Percentiles rank a stretch among this genome's conserved stretches.
Evolutionary conservation across 257 asterid species (phyloP).

Genomic region (Schizonepeta tenuifolia): DNA sequence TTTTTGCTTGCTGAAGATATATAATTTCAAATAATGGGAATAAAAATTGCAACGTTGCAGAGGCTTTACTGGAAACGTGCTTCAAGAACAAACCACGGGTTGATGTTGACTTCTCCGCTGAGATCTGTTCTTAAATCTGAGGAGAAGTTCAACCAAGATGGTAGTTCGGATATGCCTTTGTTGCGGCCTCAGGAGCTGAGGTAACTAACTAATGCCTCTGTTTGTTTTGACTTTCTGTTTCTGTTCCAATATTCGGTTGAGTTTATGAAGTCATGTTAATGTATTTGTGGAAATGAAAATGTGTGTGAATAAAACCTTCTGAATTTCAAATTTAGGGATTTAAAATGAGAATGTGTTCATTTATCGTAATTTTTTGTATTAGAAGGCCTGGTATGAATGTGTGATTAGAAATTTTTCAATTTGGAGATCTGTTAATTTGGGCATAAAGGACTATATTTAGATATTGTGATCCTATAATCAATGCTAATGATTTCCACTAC

Average conservation of each 20-base stretch:
- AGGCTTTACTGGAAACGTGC: slow-evolving; percentile 98
- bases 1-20: slow-evolving; percentile 1
- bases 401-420: slow-evolving; percentile 16
- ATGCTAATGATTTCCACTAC: slow-evolving; percentile 9
- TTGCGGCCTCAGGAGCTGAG: slow-evolving; percentile 93
- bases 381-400: not conserved
- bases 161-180: slow-evolving; percentile 61
- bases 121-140: slow-evolving; percentile 62
- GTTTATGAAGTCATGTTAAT: not conserved
- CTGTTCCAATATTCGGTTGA: not conserved
- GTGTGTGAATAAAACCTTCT: not conserved
- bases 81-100: slow-evolving; percentile 73
- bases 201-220: slow-evolving; percentile 43
- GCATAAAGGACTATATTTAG: not conserved
- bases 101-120: slow-evolving; percentile 93
- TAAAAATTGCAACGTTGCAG: slow-evolving; percentile 51
- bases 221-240: slow-evolving; percentile 42
- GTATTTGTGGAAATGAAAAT: not conserved
- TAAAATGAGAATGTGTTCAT: not conserved
- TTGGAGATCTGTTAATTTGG: slow-evolving; percentile 23
- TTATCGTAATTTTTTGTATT: not conserved
- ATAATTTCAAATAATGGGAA: slow-evolving; percentile 13
- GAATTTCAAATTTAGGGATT: too few relatives aligned
- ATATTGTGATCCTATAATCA: not conserved
- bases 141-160: slow-evolving; percentile 48